Evolutionary conservation across 2,329 filamentous ascomycete genomes (phyloP).

Genomic region (Aspergillus fumigatiaffinis): DNA sequence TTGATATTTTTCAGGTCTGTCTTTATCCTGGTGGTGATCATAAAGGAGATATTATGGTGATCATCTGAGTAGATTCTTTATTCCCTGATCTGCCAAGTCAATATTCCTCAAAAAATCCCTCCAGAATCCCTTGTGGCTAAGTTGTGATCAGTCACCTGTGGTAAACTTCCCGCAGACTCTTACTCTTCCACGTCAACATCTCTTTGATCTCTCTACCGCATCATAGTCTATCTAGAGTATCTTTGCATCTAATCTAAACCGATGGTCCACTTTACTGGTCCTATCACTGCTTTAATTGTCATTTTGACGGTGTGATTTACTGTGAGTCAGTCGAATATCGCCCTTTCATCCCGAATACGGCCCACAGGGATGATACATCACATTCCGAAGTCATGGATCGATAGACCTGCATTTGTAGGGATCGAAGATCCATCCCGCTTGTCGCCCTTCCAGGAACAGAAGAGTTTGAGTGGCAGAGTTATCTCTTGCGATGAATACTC

Average conservation of each 20-base stretch:
- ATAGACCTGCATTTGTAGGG: background rate
- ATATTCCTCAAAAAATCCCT: background rate
- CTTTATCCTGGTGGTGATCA: background rate
- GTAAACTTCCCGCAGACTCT: background rate
- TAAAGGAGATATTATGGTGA: background rate
- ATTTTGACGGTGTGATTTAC: background rate
- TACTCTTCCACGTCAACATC: background rate
- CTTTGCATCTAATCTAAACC: background rate
- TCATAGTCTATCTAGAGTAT: background rate
- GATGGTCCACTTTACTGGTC: background rate
- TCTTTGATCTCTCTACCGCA: background rate
- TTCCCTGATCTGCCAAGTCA: background rate
- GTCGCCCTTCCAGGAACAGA: background rate
- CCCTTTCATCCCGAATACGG: background rate
- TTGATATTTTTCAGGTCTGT: background rate
- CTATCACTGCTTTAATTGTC: background rate
- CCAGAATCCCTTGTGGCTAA: background rate
- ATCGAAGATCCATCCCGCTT: background rate
- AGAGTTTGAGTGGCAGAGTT: background rate
- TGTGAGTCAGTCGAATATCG: background rate
- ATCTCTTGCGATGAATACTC: background rate
- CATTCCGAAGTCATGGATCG: slow-evolving; percentile 11
- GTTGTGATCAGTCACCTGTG: background rate
- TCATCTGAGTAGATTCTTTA: background rate
- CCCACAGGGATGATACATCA: slow-evolving; percentile 15